Base-by-base conservation (phyloP, 2,329 filamentous ascomycete genomes). In the Colletotrichum acutatum region DNA sequence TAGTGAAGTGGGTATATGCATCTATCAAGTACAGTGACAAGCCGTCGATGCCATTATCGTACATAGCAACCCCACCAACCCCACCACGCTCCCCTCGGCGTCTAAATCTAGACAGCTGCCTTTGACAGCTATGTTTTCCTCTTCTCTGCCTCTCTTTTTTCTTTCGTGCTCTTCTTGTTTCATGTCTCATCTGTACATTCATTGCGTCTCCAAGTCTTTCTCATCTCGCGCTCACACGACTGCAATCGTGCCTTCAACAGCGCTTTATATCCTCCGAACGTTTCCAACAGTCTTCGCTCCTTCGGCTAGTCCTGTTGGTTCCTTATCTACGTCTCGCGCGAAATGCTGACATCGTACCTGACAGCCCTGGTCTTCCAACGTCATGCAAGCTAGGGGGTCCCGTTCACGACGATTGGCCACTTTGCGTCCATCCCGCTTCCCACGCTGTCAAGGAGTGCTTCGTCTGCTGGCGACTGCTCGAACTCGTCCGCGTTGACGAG, bases 21-120 rank as follows among this genome's bases (percentile, higher is more conserved):
- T 61, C 5, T 71, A 64, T 11, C 37, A 28, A 49, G 34, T 32
- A 30, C 19, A 9, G 7, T 26, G 28, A 19, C 5, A 9, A 22
- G 24, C n/a, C n/a, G 42, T 59, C 30, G 42, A 72, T 65, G 59
- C 60, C 42, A 53, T 64, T 72, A 70, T 70, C 54, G 54, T 56
- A 65, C 32, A 70, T 22, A 37, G 30, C 14, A 14, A n/a, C 42
- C 46, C n/a, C 58, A 14, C 19, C n/a, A 30, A 24, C n/a, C 24
- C 58, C 65, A 62, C 37, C 30, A 49, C 9, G 7, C 42, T 22
- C 42, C 8, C 42, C 42, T 56, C 30, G 32, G 22, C n/a, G 56
- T 37, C 22, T 34, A n/a, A n/a, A 53, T 53, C 46, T 24, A 53
- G 12, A 26, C 6, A 53, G 28, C 42, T 34, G 26, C 14, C 49